phyloP scores from a whole-genome alignment of 2,329 filamentous ascomycete species.

The Mycocentrospora acerina region DNA sequence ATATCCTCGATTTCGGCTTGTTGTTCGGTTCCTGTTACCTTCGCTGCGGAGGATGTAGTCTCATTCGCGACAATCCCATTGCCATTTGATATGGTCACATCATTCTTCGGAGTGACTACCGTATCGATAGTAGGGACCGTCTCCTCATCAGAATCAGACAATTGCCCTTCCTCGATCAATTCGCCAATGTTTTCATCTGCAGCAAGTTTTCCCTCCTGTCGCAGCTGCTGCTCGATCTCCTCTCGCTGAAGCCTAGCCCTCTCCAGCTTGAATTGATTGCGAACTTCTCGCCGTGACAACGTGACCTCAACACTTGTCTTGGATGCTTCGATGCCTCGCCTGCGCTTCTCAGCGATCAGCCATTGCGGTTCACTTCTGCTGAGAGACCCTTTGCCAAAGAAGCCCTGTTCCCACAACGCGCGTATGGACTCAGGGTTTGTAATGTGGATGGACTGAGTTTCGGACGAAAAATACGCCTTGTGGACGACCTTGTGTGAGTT shows the following conservation, averaged over 20 bases:
- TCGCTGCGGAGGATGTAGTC: constrained; percentile 6
- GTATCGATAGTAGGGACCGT: no score
- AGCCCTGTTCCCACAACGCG: constrained; percentile 92
- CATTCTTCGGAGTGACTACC: constrained; percentile 10
- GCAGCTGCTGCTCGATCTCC: constrained; percentile 71
- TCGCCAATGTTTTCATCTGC: constrained; percentile 29
- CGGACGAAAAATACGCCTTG: constrained; percentile 75
- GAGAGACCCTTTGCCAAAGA: constrained; percentile 91
- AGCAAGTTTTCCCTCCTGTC: constrained; percentile 51
- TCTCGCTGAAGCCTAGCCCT: constrained; percentile 85
- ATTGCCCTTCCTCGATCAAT: constrained; percentile 26
- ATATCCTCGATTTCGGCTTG: constrained; percentile 42
- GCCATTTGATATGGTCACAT: constrained; percentile 14
- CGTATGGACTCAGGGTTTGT: constrained; percentile 73
- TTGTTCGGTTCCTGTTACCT: constrained; percentile 4
- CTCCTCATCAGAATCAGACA: constrained; percentile 8
- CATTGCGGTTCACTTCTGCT: constrained; percentile 95
- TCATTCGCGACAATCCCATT: constrained; percentile 11
- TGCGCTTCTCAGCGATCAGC: constrained; percentile 78
- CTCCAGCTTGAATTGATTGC: constrained; percentile 84
- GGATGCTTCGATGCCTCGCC: constrained; percentile 62
- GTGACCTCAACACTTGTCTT: constrained; percentile 84
- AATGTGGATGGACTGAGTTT: constrained; percentile 81
- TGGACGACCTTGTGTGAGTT: constrained; percentile 67
- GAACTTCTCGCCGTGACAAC: constrained; percentile 72